These are phyloP conservation scores for Alternaria brassicae DNA, from an alignment of 2,329 filamentous ascomycete genomes.

Conservation along the genomic window DNA sequence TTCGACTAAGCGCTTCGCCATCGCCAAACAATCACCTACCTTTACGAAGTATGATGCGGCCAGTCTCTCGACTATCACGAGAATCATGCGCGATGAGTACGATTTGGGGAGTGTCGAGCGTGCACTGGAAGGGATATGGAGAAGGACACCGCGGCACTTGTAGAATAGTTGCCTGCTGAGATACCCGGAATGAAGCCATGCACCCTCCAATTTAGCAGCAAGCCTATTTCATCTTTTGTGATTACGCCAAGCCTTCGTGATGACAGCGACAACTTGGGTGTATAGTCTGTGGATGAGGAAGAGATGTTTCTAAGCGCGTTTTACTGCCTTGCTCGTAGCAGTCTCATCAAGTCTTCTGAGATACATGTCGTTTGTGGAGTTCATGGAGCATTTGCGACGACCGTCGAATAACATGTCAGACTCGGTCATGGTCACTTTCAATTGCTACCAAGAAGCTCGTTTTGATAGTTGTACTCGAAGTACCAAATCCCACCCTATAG, in stretches of 20 bases:
- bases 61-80: constrained; percentile 40
- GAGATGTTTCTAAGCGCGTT: neutral
- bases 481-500: too few species aligned
- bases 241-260: too few species aligned
- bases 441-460: too few species aligned
- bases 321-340: neutral
- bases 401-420: neutral
- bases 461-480: too few species aligned
- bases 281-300: too few species aligned
- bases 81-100: constrained; percentile 42
- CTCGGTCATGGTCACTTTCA: too few species aligned
- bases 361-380: neutral
- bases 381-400: neutral
- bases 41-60: constrained; percentile 40
- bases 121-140: constrained; percentile 38
- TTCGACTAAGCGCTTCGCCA: constrained; percentile 63
- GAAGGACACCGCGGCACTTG: constrained; percentile 28
- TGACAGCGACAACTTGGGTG: too few species aligned
- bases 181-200: constrained; percentile 50
- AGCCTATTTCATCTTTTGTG: neutral
- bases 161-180: constrained; percentile 31
- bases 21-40: constrained; percentile 13
- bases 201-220: constrained; percentile 28
- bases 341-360: neutral
- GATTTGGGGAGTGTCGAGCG: constrained; percentile 49